Evolutionary conservation across 805 yeast genomes (phyloP), one percentile per base, ranked within the genome.

Genomic region (Metschnikowia corniflorae): DNA sequence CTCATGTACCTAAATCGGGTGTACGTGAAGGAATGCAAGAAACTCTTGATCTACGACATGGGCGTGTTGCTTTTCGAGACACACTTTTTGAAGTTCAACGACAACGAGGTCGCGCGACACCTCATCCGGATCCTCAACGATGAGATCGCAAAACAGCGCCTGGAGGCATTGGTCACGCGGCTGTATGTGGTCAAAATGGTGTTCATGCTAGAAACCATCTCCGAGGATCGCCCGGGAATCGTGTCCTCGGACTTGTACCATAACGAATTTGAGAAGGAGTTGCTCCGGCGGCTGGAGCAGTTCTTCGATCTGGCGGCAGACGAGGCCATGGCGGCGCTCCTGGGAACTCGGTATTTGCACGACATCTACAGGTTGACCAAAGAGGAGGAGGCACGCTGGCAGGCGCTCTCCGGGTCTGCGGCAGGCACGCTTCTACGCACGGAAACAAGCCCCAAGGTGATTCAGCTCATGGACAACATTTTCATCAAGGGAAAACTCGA

Each of bases 1-100:
- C 63, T 86, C 54, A 81, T 88, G 84, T 88, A 88, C 53, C 59
- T 89, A 54, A 95, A 88, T 54, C 72, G 95, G 29, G 95, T 86
- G 0, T 87, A 84, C 49, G 84, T 88, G 18, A 80, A 77, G 46
- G 89, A 82, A 45, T 66, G 70, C 37, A 80, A 76, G 48, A 62
- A 77, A 33, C 77, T 83, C 4, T 63, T 80, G 39, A 70, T 82
- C 2, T 82, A 80, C 52, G 96, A 88, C 53, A 68, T 80, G 31
- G 94, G 95, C 0, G 66, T 87, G 16, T 72, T 71, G 21, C 57
- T 80, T 7, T 88, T 86, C 55, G 73, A 82, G 41, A 80, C 77
- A 25, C 62, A 68, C 17, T 68, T 87, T 6, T 60, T 88, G 23
- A 71, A 73, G 41, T 61, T 65, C 31, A 63, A 77, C 23, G 53